phyloP scores from a whole-genome alignment of 306 rosid genomes.

The Prunus persica region DNA sequence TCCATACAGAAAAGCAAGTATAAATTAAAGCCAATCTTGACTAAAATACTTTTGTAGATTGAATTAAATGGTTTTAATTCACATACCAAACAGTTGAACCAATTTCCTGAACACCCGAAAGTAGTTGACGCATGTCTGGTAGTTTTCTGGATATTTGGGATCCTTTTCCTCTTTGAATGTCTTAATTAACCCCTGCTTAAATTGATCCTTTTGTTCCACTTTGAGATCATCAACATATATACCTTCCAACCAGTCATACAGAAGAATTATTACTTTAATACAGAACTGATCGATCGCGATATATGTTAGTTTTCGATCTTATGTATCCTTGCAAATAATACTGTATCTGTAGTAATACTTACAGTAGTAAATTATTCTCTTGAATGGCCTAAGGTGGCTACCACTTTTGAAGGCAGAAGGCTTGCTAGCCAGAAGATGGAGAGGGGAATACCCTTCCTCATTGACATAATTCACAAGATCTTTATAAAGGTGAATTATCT shows the following conservation, averaged over 20 bases:
- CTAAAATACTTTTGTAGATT: too few species aligned
- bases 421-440: constrained; percentile 57
- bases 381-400: constrained; percentile 28
- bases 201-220: neutral
- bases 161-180: neutral
- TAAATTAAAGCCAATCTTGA: too few species aligned
- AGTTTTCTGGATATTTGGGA: constrained; percentile 12
- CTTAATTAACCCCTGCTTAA: neutral
- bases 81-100: neutral
- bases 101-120: neutral
- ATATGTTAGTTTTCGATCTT: too few species aligned
- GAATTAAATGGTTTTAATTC: neutral
- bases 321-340: too few species aligned
- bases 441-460: constrained; percentile 42
- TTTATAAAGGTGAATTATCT: constrained; percentile 39
- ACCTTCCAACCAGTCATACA: constrained; percentile 1
- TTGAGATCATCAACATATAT: constrained; percentile 19
- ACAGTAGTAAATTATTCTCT: constrained; percentile 35
- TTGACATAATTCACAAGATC: constrained; percentile 25
- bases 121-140: constrained; percentile 20
- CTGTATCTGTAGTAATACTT: neutral
- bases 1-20: too few species aligned
- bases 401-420: constrained; percentile 62
- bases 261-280: neutral
- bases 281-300: too few species aligned